Evolutionary conservation across 1,139 yeast species (phyloP).

Genomic region (Yamadazyma taylorii): DNA sequence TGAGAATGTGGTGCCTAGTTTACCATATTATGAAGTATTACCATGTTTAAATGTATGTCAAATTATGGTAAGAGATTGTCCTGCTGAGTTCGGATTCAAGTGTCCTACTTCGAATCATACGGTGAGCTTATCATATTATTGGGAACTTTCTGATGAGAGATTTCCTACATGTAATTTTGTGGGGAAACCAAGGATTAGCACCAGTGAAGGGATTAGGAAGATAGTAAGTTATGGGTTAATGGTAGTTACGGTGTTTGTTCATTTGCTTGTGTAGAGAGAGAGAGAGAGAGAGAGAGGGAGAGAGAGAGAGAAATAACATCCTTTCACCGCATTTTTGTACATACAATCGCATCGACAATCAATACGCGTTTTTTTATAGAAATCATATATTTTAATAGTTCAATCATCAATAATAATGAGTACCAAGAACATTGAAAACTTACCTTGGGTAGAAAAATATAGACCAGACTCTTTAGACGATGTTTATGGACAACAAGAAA

Average conservation of each 20-base stretch:
- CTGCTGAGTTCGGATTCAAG: slow-evolving; percentile 66
- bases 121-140: slow-evolving; percentile 48
- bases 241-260: slow-evolving; percentile 4
- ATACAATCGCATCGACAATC: too few relatives aligned
- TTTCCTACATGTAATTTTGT: slow-evolving; percentile 51
- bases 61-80: slow-evolving; percentile 80
- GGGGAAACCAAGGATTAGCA: slow-evolving; percentile 25
- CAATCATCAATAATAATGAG: too few relatives aligned
- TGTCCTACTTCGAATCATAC: slow-evolving; percentile 59
- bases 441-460: slow-evolving; percentile 88
- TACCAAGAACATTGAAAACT: slow-evolving; percentile 24
- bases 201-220: slow-evolving; percentile 6
- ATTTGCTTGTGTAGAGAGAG: slow-evolving; percentile 3
- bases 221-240: slow-evolving; percentile 6
- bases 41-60: slow-evolving; percentile 87
- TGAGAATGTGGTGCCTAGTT: slow-evolving; percentile 55
- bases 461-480: slow-evolving; percentile 84
- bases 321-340: too few relatives aligned
- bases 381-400: too few relatives aligned
- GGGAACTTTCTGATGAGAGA: slow-evolving; percentile 31
- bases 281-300: too few relatives aligned
- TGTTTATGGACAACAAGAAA: slow-evolving; percentile 87
- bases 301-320: too few relatives aligned
- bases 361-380: too few relatives aligned
- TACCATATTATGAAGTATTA: slow-evolving; percentile 69